Evolutionary conservation across 257 asterid species (phyloP).

Genomic region (Solanum peruvianum): DNA sequence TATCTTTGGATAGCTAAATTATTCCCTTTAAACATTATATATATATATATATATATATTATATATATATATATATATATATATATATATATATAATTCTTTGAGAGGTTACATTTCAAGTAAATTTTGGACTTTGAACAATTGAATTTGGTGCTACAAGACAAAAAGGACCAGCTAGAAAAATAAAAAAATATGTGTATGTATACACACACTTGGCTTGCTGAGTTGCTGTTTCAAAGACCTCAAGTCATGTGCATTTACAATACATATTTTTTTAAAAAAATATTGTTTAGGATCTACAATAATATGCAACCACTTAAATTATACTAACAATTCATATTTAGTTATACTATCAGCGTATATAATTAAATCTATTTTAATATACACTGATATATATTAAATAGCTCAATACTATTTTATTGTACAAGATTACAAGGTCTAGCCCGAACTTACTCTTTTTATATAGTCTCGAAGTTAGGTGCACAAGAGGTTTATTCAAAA

Average conservation of each 20-base stretch:
- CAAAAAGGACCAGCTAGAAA: background rate
- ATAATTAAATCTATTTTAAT: too few relatives aligned
- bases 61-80: too few relatives aligned
- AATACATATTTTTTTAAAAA: background rate
- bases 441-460: background rate
- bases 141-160: background rate
- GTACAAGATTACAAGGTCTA: background rate
- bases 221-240: too few relatives aligned
- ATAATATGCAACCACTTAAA: background rate
- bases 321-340: background rate
- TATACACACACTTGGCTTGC: too few relatives aligned
- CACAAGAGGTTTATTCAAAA: background rate
- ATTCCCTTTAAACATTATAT: background rate
- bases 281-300: background rate
- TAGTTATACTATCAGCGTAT: too few relatives aligned
- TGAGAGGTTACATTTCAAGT: background rate
- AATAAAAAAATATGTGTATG: too few relatives aligned
- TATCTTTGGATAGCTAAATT: background rate
- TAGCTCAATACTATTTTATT: background rate
- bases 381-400: too few relatives aligned
- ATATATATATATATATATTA: too few relatives aligned
- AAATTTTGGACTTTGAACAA: background rate
- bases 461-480: background rate
- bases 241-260: background rate
- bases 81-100: too few relatives aligned